Conservation (phyloP, 1,139 yeast genomes). For the Blastobotrys petasosporus region DNA sequence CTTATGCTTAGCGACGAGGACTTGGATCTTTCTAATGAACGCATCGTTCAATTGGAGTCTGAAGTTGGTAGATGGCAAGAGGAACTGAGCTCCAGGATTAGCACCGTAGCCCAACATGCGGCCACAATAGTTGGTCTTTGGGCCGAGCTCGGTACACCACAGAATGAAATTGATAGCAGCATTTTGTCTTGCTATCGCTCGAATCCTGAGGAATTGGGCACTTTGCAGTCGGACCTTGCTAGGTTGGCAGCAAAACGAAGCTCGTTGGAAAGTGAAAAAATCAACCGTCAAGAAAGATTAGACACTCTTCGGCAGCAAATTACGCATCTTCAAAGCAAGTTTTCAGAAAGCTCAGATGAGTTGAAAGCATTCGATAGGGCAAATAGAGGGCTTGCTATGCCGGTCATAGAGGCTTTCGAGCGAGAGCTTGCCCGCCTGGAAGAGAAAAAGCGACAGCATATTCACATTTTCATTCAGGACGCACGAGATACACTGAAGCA, state of each 20-base stretch:
- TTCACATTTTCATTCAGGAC: constrained; percentile 61
- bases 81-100: constrained; percentile 25
- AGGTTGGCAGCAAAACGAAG: constrained; percentile 27
- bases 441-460: constrained; percentile 53
- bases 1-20: constrained; percentile 13
- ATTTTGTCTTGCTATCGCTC: constrained; percentile 24
- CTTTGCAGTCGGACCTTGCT: constrained; percentile 23
- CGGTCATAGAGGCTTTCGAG: constrained; percentile 38
- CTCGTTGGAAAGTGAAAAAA: constrained; percentile 30
- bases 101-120: constrained; percentile 22
- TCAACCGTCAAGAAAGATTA: constrained; percentile 14
- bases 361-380: constrained; percentile 25
- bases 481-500: constrained; percentile 52
- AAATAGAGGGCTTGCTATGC: constrained; percentile 31
- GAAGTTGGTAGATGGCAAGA: constrained; percentile 27
- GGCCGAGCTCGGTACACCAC: constrained; percentile 35
- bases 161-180: constrained; percentile 26
- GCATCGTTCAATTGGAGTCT: constrained; percentile 23
- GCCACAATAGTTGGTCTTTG: constrained; percentile 29
- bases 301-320: constrained; percentile 14
- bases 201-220: constrained; percentile 29
- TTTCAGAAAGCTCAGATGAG: constrained; percentile 17
- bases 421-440: constrained; percentile 54
- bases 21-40: constrained; percentile 16
- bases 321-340: constrained; percentile 30